Base-by-base conservation (phyloP, 768 basidiomycete genomes). In the Hypsizygus marmoreus region DNA sequence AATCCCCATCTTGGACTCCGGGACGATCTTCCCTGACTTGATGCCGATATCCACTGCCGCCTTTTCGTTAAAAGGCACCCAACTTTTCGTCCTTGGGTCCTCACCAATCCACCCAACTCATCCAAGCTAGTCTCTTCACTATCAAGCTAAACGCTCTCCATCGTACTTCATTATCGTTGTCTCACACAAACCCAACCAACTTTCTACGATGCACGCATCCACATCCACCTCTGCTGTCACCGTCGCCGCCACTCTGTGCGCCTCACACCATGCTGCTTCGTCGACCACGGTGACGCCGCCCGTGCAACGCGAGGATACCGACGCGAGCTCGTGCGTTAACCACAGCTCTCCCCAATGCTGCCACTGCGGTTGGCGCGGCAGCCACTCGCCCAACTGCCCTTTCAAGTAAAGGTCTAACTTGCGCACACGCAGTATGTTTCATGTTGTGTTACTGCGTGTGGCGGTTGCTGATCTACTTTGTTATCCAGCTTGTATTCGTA, bases 291-390 rank as follows among this genome's bases (percentile, higher is more conserved):
- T n/a, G 38, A 30, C 47, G n/a, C 45, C 28, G 31, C 24, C 39
- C 14, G 35, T 44, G 28, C 28, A 49, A n/a, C 47, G 29, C 8
- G 39, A 58, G 10, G 47, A 49, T 40, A 56, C 58, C 29, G 63
- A 62, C 52, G 51, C 65, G 49, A 43, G 53, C 49, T 50, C 66
- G 38, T 60, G 68, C 26, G 61, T 72, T 41, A 68, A 79, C 69
- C 70, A 74, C 56, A 80, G 76, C 70, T 72, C 79, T n/a, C 84
- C 86, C 49, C 84, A 86, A 63, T 88, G 86, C 69, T 86, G 84
- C 73, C 84, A 86, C 62, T 88, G 86, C 52, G 84, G 84, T 55
- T 84, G 74, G 73, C 81, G 86, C 56, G 84, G 84, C 29, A 60
- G 70, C 48, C 76, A 78, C 56, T 62, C 79, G 20, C 77, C 81